Evolutionary conservation across 768 basidiomycete species (phyloP), one percentile per base, ranked within the genome.

Genomic region (Boletus sp.): DNA sequence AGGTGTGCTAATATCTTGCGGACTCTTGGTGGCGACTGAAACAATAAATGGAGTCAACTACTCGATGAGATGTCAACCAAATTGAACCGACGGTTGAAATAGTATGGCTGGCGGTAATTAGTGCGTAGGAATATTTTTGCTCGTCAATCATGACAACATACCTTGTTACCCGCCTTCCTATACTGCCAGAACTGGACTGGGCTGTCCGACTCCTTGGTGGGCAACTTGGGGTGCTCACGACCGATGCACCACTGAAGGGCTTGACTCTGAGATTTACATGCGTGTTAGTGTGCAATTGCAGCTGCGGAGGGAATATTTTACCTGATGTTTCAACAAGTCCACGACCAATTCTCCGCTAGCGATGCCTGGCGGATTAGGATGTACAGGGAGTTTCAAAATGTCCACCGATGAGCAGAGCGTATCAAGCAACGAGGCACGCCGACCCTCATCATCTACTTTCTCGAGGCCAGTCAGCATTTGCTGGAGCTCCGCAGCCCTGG

Each of bases 121-220:
- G 42, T 47, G 8, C 41, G 4, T 47, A 36, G 6, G 12, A 10
- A 47, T 24, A 7, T 20, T 9, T 33, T 18, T 30, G 7, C 40
- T 47, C 8, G 28, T 35, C 11, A 55, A 28, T 32, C 15, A n/a
- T 20, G 18, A 37, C 9, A 15, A 61, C 76, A 17, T 56, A 85
- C 90, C 76, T 87, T 84, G 48, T 68, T 65, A 0, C 76, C 79
- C 30, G 71, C 75, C 65, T 81, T 86, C 64, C 74, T 81, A 30
- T 86, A 70, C 65, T 92, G 86, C 94, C 94, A 97, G 64, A 97
- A 94, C 70, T 96, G 94, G 1, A 93, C 89, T 0, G 92, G 87
- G 36, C 78, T 80, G 56, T 94, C 92, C 0, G 71, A 68, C 49
- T 85, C 83, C 33, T 74, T 80, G 55, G 76, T 80, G 2, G 94